These are phyloP conservation scores for Amanita subjunquillea DNA, from an alignment of 768 basidiomycete species.

Conservation along the genomic window DNA sequence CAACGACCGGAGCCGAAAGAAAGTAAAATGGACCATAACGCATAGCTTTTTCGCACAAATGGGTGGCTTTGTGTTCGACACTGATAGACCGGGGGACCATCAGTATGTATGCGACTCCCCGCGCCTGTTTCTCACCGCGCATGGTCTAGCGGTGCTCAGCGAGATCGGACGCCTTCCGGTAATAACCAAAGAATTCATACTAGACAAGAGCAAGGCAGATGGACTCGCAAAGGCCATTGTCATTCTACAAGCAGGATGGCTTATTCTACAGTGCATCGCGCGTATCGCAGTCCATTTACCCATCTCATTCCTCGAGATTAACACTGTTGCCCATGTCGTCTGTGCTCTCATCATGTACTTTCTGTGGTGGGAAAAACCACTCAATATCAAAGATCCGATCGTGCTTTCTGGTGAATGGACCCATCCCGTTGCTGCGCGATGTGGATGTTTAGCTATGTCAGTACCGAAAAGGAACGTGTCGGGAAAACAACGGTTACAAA, in stretches of 20 bases:
- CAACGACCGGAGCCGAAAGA: neutral
- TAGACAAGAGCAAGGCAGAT: slow-evolving; percentile 17
- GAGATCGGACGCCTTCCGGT: neutral
- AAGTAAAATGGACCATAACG: neutral
- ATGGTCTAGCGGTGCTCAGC: neutral
- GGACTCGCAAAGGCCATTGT: slow-evolving; percentile 14
- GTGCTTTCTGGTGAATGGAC: neutral
- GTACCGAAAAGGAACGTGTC: neutral
- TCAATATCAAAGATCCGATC: slow-evolving; percentile 9
- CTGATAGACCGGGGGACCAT: neutral
- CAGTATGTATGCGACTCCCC: neutral
- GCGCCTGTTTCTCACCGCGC: neutral
- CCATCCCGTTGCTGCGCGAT: neutral
- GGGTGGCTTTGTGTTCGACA: neutral
- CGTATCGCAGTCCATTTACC: slow-evolving; percentile 4
- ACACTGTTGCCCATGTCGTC: slow-evolving; percentile 10
- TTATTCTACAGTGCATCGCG: slow-evolving; percentile 10
- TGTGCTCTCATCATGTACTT: slow-evolving; percentile 7
- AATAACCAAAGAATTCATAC: slow-evolving; percentile 10
- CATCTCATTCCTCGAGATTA: slow-evolving; percentile 11
- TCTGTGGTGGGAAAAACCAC: slow-evolving; percentile 14
- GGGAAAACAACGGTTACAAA: too few relatives aligned
- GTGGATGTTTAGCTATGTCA: neutral
- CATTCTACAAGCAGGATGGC: slow-evolving; percentile 15
- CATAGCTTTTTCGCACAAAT: neutral